Percentiles rank a stretch among this genome's conserved stretches.
Evolutionary conservation across 2,329 filamentous ascomycete genomes (phyloP).

Genomic region (Shiraia sp.): DNA sequence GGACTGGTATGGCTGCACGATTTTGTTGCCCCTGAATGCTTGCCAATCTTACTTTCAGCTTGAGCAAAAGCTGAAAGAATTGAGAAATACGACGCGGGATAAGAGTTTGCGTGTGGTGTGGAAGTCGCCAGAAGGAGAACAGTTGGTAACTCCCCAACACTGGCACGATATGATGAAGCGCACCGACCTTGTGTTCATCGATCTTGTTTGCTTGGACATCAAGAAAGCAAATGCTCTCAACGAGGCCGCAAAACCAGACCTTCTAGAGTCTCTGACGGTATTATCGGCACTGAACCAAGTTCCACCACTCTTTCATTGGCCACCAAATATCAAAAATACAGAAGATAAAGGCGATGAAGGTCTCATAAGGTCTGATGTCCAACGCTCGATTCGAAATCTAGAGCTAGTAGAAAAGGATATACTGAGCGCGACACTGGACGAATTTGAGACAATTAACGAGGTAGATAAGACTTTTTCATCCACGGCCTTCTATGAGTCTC

Average conservation of each 20-base stretch:
- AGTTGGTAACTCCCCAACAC: conserved; percentile 14
- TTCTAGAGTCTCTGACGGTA: neutral
- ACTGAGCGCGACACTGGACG: conserved; percentile 14
- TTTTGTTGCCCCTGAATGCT: conserved; percentile 23
- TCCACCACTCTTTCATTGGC: conserved; percentile 38
- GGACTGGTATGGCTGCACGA: conserved; percentile 22
- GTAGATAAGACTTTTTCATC: conserved; percentile 31
- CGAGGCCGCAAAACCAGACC: neutral
- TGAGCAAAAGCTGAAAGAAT: conserved; percentile 29
- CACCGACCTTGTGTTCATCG: conserved; percentile 23
- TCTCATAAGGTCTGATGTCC: neutral
- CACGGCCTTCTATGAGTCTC: conserved; percentile 26
- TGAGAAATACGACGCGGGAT: conserved; percentile 7
- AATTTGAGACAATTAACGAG: conserved; percentile 3
- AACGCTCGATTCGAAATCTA: conserved; percentile 16
- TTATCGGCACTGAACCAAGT: conserved; percentile 1
- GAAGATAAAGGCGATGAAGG: neutral
- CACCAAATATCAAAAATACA: neutral
- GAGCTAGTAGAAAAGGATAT: conserved; percentile 31
- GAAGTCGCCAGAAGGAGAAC: conserved; percentile 2
- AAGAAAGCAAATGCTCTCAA: conserved; percentile 1
- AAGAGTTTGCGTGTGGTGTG: conserved; percentile 13
- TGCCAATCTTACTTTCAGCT: conserved; percentile 38
- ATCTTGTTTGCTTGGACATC: conserved; percentile 14
- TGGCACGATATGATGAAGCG: conserved; percentile 26